Conservation (phyloP, 2,329 filamentous ascomycete genomes). For the Trichoderma polysporum region DNA sequence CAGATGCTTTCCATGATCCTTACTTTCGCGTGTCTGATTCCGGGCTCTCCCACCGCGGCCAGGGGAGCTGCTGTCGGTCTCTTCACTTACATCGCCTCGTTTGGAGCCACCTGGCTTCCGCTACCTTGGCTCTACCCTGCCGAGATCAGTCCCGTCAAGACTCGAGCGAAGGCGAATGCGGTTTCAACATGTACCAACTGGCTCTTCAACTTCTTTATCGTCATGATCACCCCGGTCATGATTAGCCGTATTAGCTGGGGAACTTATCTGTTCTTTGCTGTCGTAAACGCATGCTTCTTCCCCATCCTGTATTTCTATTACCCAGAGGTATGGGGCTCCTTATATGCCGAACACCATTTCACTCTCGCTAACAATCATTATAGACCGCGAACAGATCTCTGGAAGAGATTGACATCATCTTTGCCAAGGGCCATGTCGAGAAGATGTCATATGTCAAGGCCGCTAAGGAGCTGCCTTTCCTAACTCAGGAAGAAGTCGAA, state of each 20-base stretch:
- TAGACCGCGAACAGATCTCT: constrained; percentile 37
- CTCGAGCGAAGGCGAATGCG: constrained; percentile 46
- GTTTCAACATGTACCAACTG: constrained; percentile 64
- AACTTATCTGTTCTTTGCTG: constrained; percentile 46
- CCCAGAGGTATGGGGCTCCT: constrained; percentile 43
- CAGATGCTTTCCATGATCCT: constrained; percentile 60
- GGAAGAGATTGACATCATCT: constrained; percentile 60
- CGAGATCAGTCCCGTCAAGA: constrained; percentile 53
- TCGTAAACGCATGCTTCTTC: constrained; percentile 44
- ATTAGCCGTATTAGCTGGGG: constrained; percentile 58
- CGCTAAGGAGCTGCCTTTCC: constrained; percentile 54
- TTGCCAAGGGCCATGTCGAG: constrained; percentile 59
- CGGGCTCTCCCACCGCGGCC: constrained; percentile 57
- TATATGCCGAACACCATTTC: background rate
- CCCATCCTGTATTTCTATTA: constrained; percentile 45
- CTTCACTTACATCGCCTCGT: constrained; percentile 65
- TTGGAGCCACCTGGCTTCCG: constrained; percentile 64
- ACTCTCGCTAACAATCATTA: background rate
- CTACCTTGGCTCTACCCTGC: constrained; percentile 61
- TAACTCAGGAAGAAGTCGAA: constrained; percentile 53
- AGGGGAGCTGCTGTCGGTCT: constrained; percentile 59
- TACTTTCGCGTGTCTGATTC: constrained; percentile 64
- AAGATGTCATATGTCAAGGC: constrained; percentile 60
- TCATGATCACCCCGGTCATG: constrained; percentile 51
- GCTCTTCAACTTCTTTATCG: constrained; percentile 48